Evolutionary conservation across 768 basidiomycete species (phyloP).

Genomic region (Suillus subalutaceus): DNA sequence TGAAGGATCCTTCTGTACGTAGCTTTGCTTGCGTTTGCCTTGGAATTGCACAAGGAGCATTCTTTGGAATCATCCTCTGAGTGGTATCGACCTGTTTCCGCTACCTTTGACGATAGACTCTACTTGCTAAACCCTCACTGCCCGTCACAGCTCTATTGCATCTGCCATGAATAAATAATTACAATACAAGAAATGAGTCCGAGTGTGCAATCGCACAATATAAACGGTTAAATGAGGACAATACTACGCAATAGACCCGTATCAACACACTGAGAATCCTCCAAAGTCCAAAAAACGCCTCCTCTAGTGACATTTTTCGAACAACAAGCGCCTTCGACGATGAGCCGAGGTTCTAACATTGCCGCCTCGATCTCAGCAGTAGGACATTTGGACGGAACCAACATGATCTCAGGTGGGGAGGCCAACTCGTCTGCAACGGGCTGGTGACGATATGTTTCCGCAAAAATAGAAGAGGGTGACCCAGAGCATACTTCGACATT

Average conservation of each 20-base stretch:
- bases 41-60: background rate
- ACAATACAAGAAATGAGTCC: background rate
- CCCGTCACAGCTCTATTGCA: background rate
- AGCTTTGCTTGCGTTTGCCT: background rate
- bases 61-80: background rate
- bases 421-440: background rate
- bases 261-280: slow-evolving; percentile 46
- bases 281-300: slow-evolving; percentile 79
- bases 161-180: background rate
- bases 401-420: background rate
- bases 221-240: background rate
- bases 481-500: background rate
- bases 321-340: slow-evolving; percentile 83
- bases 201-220: background rate
- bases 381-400: slow-evolving; percentile 1
- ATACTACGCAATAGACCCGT: background rate
- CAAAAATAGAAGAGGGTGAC: background rate
- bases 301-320: slow-evolving; percentile 74
- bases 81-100: background rate
- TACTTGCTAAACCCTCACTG: background rate
- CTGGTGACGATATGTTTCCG: background rate
- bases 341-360: slow-evolving; percentile 52
- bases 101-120: background rate
- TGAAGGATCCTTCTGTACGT: background rate
- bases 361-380: slow-evolving; percentile 8